These are phyloP conservation scores for Cyclanthera cordifolia DNA, from an alignment of 306 rosid genomes.

Conservation along the genomic window DNA sequence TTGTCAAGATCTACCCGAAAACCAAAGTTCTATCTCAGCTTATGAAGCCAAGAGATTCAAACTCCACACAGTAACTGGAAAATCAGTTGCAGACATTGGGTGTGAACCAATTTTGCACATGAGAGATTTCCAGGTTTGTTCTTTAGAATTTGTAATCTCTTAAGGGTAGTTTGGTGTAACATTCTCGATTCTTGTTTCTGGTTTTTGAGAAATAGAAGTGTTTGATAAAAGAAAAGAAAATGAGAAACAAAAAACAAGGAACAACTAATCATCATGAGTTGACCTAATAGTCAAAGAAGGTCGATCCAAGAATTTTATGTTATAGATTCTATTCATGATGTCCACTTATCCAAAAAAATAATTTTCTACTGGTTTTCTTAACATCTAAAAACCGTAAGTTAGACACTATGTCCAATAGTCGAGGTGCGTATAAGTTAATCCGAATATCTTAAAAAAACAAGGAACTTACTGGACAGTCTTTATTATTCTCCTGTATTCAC, in stretches of 20 bases:
- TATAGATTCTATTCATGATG: too few relatives aligned
- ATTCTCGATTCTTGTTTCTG: not conserved
- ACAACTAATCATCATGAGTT: not conserved
- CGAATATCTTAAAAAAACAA: too few relatives aligned
- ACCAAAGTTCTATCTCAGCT: slow-evolving; percentile 29
- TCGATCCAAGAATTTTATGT: too few relatives aligned
- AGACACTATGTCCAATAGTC: too few relatives aligned
- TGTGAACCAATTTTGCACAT: slow-evolving; percentile 94
- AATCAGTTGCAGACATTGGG: slow-evolving; percentile 84
- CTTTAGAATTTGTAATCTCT: not conserved
- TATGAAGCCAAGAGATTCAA: slow-evolving; percentile 64
- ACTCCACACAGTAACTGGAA: slow-evolving; percentile 69
- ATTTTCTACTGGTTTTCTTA: too few relatives aligned
- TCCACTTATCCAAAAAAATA: too few relatives aligned
- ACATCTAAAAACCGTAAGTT: too few relatives aligned
- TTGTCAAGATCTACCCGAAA: slow-evolving; percentile 50
- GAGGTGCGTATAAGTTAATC: too few relatives aligned
- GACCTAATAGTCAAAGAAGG: too few relatives aligned
- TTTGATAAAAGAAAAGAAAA: too few relatives aligned
- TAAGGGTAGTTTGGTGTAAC: not conserved
- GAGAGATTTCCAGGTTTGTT: slow-evolving; percentile 89
- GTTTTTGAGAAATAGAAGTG: not conserved
- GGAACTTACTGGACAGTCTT: not conserved
- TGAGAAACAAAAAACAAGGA: not conserved
- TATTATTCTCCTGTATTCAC: not conserved